A percentile compares a stretch with the other conserved stretches of the same genome.
Conservation (phyloP, 176 grass and related monocot species). For the Aegilops longissima region DNA sequence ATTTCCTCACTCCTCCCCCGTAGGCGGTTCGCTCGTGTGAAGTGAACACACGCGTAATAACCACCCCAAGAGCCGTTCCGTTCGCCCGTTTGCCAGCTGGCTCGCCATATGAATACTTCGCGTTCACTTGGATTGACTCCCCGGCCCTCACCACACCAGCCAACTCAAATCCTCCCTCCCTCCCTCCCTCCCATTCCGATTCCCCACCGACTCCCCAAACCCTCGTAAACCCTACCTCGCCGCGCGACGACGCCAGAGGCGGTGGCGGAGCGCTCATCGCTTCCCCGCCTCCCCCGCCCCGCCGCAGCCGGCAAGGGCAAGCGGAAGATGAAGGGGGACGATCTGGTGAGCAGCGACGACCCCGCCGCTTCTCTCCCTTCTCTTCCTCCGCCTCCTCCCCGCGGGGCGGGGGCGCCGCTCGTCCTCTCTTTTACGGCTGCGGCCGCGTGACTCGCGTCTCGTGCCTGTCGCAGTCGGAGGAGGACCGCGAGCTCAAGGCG, state of each 20-base stretch:
- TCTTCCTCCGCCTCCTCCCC: not conserved
- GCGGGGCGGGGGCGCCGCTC: not conserved
- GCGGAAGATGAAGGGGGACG: conserved; percentile 52
- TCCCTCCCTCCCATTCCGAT: not conserved
- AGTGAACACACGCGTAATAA: no score
- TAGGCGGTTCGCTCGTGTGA: no score
- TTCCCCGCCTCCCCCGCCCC: conserved; percentile 1
- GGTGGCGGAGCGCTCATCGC: not conserved
- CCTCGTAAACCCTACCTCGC: conserved; percentile 16
- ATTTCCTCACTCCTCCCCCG: no score
- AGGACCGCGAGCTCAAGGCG: conserved; percentile 89
- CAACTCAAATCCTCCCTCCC: not conserved
- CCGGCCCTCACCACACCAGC: not conserved
- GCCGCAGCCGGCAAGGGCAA: conserved; percentile 25
- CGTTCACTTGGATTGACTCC: not conserved
- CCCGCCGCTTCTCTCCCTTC: not conserved
- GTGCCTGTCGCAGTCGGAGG: conserved; percentile 64
- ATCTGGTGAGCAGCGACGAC: conserved; percentile 42
- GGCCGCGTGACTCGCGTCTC: not conserved
- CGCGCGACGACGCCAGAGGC: not conserved
- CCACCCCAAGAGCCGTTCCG: no score
- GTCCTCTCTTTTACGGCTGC: not conserved
- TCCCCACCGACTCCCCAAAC: not conserved
- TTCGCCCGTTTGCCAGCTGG: not conserved
- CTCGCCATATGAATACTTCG: not conserved